Evolutionary conservation across 1,284 basidiomycete species (phyloP).

Genomic region (Naganishia liquefaciens): DNA sequence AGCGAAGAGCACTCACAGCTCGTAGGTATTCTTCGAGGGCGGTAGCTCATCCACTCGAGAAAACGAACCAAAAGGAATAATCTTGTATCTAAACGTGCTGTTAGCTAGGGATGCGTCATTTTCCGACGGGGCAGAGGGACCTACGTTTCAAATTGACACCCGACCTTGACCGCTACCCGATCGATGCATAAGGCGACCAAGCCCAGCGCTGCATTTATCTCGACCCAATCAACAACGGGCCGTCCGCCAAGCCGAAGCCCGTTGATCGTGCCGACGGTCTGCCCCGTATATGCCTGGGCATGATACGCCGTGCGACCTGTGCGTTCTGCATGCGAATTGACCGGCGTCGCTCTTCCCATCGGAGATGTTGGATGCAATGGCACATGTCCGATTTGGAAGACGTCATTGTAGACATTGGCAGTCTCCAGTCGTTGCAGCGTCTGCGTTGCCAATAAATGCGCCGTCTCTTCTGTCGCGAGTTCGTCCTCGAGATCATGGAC

Average conservation of each 20-base stretch:
- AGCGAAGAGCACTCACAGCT: slow-evolving; percentile 62
- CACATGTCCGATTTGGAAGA: slow-evolving; percentile 90
- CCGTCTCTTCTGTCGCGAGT: slow-evolving; percentile 44
- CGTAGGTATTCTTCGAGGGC: slow-evolving; percentile 79
- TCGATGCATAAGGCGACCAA: slow-evolving; percentile 89
- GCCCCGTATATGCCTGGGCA: slow-evolving; percentile 55
- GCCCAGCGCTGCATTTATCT: slow-evolving; percentile 99
- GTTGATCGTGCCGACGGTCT: slow-evolving; percentile 90
- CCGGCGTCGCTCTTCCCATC: not conserved
- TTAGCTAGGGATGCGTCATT: too few relatives aligned
- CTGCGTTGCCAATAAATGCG: slow-evolving; percentile 48
- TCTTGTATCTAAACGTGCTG: slow-evolving; percentile 73
- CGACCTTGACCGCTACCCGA: slow-evolving; percentile 84
- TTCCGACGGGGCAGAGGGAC: slow-evolving; percentile 39
- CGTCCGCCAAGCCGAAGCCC: slow-evolving; percentile 87
- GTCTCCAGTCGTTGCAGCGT: slow-evolving; percentile 67
- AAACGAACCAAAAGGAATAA: slow-evolving; percentile 89
- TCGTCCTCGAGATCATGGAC: slow-evolving; percentile 25
- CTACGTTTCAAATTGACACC: slow-evolving; percentile 80
- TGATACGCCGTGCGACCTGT: not conserved
- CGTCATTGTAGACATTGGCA: slow-evolving; percentile 98
- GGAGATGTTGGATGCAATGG: slow-evolving; percentile 36
- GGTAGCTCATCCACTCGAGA: slow-evolving; percentile 82
- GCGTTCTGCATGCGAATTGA: not conserved
- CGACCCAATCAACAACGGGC: slow-evolving; percentile 89